Evolutionary conservation across 73 alveolate genomes (phyloP).

Genomic region (Tetrahymena borealis): DNA sequence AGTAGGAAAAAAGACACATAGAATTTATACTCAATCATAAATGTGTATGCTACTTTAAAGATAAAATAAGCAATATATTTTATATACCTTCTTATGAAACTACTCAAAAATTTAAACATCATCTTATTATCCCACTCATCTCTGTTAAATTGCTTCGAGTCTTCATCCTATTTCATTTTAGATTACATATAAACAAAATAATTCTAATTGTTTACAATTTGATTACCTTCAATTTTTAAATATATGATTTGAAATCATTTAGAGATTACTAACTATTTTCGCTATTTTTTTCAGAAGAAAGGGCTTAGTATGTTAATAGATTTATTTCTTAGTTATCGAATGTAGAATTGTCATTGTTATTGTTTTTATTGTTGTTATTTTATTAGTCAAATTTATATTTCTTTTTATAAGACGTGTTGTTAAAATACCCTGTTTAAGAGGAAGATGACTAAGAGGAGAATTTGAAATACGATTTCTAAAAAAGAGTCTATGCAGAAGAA

Average conservation of each 20-base stretch:
- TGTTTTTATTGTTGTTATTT: not conserved
- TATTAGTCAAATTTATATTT: not conserved
- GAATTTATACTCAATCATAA: not conserved
- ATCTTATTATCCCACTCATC: not conserved
- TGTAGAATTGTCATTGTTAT: not conserved
- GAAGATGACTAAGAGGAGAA: not conserved
- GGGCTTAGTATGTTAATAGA: not conserved
- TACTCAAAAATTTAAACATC: not conserved
- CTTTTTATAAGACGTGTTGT: not conserved
- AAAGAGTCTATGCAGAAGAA: too few relatives aligned
- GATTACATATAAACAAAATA: not conserved
- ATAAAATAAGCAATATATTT: not conserved
- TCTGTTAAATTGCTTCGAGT: not conserved
- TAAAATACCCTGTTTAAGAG: not conserved
- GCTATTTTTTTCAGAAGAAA: not conserved
- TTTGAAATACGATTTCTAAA: not conserved
- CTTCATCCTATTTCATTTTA: conserved; percentile 1
- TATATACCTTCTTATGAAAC: not conserved
- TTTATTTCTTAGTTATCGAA: not conserved
- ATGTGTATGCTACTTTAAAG: not conserved
- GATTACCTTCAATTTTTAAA: not conserved
- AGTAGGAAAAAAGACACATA: not conserved
- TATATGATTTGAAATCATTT: not conserved
- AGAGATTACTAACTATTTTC: not conserved
- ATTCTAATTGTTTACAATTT: not conserved